Percentiles rank a stretch among this genome's conserved stretches.
phyloP scores from a whole-genome alignment of 1,284 basidiomycete species.

The Trametes sp. region DNA sequence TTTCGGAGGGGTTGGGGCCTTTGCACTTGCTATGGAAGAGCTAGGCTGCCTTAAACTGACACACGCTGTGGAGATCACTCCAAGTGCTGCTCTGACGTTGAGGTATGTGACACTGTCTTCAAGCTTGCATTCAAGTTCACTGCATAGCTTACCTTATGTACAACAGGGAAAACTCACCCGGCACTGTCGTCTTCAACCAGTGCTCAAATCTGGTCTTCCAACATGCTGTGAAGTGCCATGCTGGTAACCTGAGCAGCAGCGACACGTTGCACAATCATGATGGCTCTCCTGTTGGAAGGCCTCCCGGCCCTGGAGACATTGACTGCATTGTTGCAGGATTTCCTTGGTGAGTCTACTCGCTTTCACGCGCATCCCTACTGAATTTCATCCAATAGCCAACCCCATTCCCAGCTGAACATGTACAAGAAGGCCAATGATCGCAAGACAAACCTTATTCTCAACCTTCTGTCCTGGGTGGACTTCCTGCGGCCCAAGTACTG shows the following conservation, averaged over 20 bases:
- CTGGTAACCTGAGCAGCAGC: slow-evolving; percentile 49
- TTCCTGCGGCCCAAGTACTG: slow-evolving; percentile 64
- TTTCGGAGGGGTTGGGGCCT: slow-evolving; percentile 72
- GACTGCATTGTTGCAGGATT: slow-evolving; percentile 73
- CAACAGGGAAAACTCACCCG: slow-evolving; percentile 53
- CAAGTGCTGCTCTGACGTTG: slow-evolving; percentile 72
- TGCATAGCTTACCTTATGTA: background rate
- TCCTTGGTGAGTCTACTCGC: slow-evolving; percentile 63
- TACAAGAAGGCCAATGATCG: slow-evolving; percentile 46
- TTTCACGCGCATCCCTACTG: background rate
- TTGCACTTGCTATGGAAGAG: slow-evolving; percentile 62
- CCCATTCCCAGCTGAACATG: slow-evolving; percentile 49
- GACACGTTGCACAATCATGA: slow-evolving; percentile 48
- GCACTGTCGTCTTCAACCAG: slow-evolving; percentile 57
- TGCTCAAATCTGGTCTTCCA: slow-evolving; percentile 68
- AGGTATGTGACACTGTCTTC: slow-evolving; percentile 46
- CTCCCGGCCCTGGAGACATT: slow-evolving; percentile 59
- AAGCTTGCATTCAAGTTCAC: background rate
- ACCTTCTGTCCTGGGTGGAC: slow-evolving; percentile 71
- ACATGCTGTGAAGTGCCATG: slow-evolving; percentile 57
- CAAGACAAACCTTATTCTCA: slow-evolving; percentile 59
- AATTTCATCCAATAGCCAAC: slow-evolving; percentile 40
- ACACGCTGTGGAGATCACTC: slow-evolving; percentile 72
- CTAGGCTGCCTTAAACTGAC: slow-evolving; percentile 61
- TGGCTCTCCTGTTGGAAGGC: slow-evolving; percentile 44